These are phyloP conservation scores for Petrea volubilis DNA, from an alignment of 257 asterid species.

Conservation along the genomic window DNA sequence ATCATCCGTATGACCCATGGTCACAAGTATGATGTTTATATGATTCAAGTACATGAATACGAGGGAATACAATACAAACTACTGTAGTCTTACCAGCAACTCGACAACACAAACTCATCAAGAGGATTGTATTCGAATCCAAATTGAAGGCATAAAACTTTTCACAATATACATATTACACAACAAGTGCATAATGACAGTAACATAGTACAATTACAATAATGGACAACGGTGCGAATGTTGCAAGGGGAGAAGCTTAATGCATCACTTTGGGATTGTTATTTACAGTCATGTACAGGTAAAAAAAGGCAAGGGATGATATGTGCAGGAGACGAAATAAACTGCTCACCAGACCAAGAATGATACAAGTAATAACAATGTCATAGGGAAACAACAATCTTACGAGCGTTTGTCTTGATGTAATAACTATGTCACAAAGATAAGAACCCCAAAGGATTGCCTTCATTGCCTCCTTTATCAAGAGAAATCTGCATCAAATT, in stretches of 20 bases:
- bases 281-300: conserved; percentile 28
- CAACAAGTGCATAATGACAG: neutral
- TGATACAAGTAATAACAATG: neutral
- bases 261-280: conserved; percentile 12
- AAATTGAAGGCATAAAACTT: no score
- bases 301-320: neutral
- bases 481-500: conserved; percentile 60
- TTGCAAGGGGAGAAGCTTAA: neutral
- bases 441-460: conserved; percentile 21
- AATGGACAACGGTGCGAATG: no score
- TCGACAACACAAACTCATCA: no score
- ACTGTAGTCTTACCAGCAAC: no score
- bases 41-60: no score
- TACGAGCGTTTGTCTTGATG: neutral
- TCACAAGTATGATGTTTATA: no score
- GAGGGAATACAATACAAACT: no score
- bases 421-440: conserved; percentile 15
- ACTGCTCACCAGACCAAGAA: neutral
- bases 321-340: conserved; percentile 19
- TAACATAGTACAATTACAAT: neutral
- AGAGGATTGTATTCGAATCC: no score
- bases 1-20: no score
- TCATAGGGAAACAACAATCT: neutral
- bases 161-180: no score
- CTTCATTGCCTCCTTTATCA: conserved; percentile 34